phyloP scores from a whole-genome alignment of 306 rosid species.

The Nissolia schottii region DNA sequence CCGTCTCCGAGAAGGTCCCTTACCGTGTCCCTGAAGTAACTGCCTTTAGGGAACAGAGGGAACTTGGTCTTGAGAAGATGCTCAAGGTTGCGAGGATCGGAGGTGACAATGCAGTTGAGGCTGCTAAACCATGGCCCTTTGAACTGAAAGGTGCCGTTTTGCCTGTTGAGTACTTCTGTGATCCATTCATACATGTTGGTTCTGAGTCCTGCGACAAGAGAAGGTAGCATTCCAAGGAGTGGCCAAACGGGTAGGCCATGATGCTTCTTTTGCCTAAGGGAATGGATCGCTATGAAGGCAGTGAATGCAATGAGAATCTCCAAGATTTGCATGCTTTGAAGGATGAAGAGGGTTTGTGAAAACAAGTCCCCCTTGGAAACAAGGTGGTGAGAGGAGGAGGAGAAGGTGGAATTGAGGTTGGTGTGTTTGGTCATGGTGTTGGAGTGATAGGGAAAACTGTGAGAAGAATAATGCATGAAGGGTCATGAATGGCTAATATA shows the following conservation, averaged over 20 bases:
- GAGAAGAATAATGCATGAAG: conserved; percentile 29
- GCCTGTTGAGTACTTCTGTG: conserved; percentile 32
- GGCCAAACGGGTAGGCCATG: conserved; percentile 79
- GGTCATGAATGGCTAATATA: not conserved
- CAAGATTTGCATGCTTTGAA: conserved; percentile 43
- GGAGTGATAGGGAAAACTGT: conserved; percentile 35
- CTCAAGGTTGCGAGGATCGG: conserved; percentile 84
- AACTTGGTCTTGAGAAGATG: conserved; percentile 83
- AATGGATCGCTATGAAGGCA: conserved; percentile 57
- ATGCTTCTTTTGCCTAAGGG: conserved; percentile 51
- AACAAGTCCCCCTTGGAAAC: not conserved
- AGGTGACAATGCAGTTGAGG: conserved; percentile 62
- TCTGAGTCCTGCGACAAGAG: conserved; percentile 40
- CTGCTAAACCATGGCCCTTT: conserved; percentile 65
- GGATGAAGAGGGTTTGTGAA: conserved; percentile 10
- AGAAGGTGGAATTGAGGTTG: conserved; percentile 23
- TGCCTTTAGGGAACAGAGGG: conserved; percentile 69
- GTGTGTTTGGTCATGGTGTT: conserved; percentile 29
- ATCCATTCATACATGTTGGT: conserved; percentile 70
- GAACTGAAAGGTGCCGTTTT: conserved; percentile 68
- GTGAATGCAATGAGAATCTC: conserved; percentile 55
- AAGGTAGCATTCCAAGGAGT: conserved; percentile 77
- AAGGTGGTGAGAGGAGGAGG: conserved; percentile 1
- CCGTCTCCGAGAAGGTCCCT: conserved; percentile 80
- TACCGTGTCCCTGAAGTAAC: conserved; percentile 55